Conservation (phyloP, 495 filamentous ascomycete species). For the Penicillium cataractarum region DNA sequence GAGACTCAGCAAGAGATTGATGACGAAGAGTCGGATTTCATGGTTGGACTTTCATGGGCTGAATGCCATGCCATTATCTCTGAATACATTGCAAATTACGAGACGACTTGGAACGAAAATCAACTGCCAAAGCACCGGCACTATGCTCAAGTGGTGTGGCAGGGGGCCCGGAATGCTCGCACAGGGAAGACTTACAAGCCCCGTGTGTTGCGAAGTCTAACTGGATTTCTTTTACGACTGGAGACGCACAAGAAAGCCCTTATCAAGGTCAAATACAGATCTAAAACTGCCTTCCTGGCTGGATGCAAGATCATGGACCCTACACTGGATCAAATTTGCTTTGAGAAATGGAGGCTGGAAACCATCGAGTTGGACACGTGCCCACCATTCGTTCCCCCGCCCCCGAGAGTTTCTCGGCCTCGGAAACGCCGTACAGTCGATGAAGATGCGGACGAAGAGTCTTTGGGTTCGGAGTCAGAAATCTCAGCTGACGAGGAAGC, state of each 20-base stretch:
- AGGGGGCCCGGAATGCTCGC: conserved; percentile 35
- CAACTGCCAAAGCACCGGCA: conserved; percentile 55
- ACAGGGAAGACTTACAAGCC: conserved; percentile 31
- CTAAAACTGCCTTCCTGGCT: conserved; percentile 46
- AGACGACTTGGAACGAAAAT: conserved; percentile 58
- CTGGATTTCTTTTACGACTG: conserved; percentile 43
- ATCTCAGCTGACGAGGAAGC: background rate
- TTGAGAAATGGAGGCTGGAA: conserved; percentile 62
- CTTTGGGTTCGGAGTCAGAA: background rate
- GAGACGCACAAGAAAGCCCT: conserved; percentile 55
- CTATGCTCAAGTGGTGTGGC: conserved; percentile 67
- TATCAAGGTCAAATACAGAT: conserved; percentile 50
- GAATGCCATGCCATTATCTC: conserved; percentile 57
- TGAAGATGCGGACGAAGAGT: conserved; percentile 25
- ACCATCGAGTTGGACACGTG: conserved; percentile 51
- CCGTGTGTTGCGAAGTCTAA: conserved; percentile 23
- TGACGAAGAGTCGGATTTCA: conserved; percentile 12
- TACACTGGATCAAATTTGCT: conserved; percentile 62
- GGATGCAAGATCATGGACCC: conserved; percentile 60
- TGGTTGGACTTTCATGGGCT: conserved; percentile 23
- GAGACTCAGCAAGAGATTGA: conserved; percentile 65
- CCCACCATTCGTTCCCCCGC: conserved; percentile 49
- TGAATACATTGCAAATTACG: conserved; percentile 53
- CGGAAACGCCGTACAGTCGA: conserved; percentile 23
- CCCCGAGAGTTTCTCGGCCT: conserved; percentile 29